Evolutionary conservation across 1,284 basidiomycete species (phyloP), one percentile per base, ranked within the genome.

Genomic region (Sanghuangporus sanghuang): DNA sequence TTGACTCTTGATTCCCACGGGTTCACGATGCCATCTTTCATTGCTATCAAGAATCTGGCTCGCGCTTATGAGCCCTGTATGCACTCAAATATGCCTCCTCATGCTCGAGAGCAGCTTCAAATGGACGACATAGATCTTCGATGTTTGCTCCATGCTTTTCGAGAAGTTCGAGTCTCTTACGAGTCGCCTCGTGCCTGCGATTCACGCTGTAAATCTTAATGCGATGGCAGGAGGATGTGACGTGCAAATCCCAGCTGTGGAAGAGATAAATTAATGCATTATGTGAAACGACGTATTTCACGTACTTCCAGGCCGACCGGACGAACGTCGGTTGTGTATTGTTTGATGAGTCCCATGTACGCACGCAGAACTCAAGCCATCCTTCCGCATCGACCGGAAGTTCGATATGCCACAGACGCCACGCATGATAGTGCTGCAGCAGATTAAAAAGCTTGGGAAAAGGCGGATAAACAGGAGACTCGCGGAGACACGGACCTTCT

Each of bases 251-350:
- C 83, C 81, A 83, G 71, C 81, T 84, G 64, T 36, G 18, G 36
- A 18, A 35, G 36, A 2, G 56, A 64, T 65, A 12, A 52, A 58
- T 53, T 52, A 53, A 23, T 61, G 36, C 23, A 49, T 36, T 50
- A 32, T 39, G 32, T 23, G 9, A 53, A 39, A 27, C 7, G 56
- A 40, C 18, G 23, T 58, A 23, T 7, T 39, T 21, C 7, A 71
- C 80, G 64, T 67, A 83, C 82, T 83, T 83, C 81, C 81, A 83
- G 4, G 81, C 78, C 16, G 81, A 83, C 39, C 81, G 78, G 8
- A 84, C 79, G 65, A 78, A 82, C 1, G 83, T 84, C 21, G 83
- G 83, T 67, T 84, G 79, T 3, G 82, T 84, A 68, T 85, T 84
- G 71, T 81, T 82, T 7, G 81, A 81, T 16, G 81, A 81, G 68